phyloP scores from a whole-genome alignment of 1,284 basidiomycete genomes.

The Rhodotorula sp. region DNA sequence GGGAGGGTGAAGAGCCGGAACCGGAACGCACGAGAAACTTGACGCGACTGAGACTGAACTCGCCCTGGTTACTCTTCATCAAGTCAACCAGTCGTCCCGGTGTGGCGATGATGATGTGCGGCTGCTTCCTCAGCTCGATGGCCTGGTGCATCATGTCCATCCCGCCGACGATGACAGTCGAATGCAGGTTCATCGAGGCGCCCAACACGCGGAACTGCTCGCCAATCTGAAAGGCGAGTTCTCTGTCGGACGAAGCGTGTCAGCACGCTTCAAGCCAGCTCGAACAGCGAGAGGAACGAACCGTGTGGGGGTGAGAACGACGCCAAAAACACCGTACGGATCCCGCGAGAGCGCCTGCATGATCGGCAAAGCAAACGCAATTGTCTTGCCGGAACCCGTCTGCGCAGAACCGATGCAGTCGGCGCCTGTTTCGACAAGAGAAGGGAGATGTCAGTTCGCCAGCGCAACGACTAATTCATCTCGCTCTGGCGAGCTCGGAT shows the following conservation, averaged over 20 bases:
- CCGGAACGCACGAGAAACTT: constrained; percentile 70
- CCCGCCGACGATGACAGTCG: constrained; percentile 89
- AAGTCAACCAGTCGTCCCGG: constrained; percentile 94
- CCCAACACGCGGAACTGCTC: constrained; percentile 95
- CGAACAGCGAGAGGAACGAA: constrained; percentile 48
- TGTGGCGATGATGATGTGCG: constrained; percentile 93
- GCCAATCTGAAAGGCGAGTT: constrained; percentile 93
- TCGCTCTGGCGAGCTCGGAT: background rate
- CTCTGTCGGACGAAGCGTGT: constrained; percentile 56
- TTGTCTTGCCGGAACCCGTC: constrained; percentile 96
- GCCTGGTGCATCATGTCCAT: constrained; percentile 99
- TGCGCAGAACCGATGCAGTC: constrained; percentile 98
- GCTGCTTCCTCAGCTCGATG: constrained; percentile 75
- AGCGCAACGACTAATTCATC: background rate
- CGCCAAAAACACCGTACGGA: constrained; percentile 89
- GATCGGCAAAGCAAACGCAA: constrained; percentile 95
- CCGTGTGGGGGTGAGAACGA: constrained; percentile 93
- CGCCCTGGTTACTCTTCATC: constrained; percentile 67
- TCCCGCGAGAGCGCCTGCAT: constrained; percentile 82
- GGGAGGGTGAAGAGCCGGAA: background rate
- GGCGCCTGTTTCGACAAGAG: constrained; percentile 57
- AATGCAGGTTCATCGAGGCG: constrained; percentile 71
- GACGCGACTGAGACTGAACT: constrained; percentile 80
- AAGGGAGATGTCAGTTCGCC: constrained; percentile 44
- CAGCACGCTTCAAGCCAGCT: background rate